A percentile compares a stretch with the other conserved stretches of the same genome.
Evolutionary conservation across 805 yeast species (phyloP).

Genomic region (Barnettozyma pratensis): DNA sequence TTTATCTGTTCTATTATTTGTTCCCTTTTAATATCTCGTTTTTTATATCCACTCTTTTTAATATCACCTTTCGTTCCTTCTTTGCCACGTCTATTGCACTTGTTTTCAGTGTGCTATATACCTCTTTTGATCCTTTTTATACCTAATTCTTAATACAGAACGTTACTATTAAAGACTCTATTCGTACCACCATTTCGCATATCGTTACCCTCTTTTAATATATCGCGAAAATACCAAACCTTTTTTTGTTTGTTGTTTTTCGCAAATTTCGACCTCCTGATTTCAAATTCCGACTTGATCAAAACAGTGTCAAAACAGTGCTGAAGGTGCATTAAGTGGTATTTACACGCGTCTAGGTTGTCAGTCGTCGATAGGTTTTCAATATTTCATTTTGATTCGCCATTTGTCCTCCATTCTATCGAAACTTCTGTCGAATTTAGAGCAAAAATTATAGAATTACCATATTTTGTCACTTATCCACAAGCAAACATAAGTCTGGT

Average conservation of each 20-base stretch:
- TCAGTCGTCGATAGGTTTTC: too few relatives aligned
- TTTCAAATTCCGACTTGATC: neutral
- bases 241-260: neutral
- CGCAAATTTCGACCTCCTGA: slow-evolving; percentile 1
- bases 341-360: too few relatives aligned
- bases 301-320: too few relatives aligned
- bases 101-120: neutral
- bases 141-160: neutral
- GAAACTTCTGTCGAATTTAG: neutral
- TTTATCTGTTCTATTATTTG: neutral
- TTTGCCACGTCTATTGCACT: neutral
- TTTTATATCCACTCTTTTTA: neutral
- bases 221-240: neutral
- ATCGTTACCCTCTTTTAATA: neutral
- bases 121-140: neutral
- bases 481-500: neutral
- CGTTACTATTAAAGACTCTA: neutral
- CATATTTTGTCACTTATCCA: neutral
- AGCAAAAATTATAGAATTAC: neutral
- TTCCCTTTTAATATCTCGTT: neutral
- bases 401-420: neutral
- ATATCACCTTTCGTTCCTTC: neutral
- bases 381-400: too few relatives aligned
- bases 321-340: too few relatives aligned
- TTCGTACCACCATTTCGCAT: neutral